Conservation (phyloP, 345 rosid species). For the Linum trigynum region DNA sequence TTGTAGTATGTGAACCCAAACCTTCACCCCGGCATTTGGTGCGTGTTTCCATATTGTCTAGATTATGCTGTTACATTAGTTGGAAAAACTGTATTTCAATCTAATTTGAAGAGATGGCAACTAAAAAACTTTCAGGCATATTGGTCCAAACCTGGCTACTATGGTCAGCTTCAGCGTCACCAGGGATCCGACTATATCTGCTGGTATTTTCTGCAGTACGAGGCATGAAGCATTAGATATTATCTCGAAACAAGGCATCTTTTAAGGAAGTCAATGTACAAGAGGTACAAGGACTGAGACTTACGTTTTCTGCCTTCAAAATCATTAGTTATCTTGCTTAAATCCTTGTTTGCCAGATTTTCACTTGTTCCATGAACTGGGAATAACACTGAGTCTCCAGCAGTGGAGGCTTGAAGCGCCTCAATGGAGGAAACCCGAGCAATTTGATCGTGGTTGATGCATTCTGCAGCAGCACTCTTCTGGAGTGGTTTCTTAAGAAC, state of each 20-base stretch:
- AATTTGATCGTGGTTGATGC: slow-evolving; percentile 14
- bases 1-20: slow-evolving; percentile 7
- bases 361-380: slow-evolving; percentile 22
- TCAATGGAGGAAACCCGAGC: slow-evolving; percentile 17
- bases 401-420: slow-evolving; percentile 24
- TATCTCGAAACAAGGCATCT: background rate
- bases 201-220: background rate
- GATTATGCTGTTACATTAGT: background rate
- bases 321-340: background rate
- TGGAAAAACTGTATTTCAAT: background rate
- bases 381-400: background rate
- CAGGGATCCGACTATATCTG: slow-evolving; percentile 12
- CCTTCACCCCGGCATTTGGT: background rate
- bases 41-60: background rate
- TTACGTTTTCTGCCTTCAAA: background rate
- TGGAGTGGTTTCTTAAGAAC: slow-evolving; percentile 44
- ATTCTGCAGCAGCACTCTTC: slow-evolving; percentile 17
- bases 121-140: background rate
- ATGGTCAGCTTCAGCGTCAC: slow-evolving; percentile 10
- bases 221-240: background rate
- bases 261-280: background rate
- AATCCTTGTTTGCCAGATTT: background rate
- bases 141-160: slow-evolving; percentile 17
- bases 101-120: background rate
- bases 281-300: too few relatives aligned